phyloP scores from a whole-genome alignment of 345 rosid genomes.

The Aquilaria yunnanensis region DNA sequence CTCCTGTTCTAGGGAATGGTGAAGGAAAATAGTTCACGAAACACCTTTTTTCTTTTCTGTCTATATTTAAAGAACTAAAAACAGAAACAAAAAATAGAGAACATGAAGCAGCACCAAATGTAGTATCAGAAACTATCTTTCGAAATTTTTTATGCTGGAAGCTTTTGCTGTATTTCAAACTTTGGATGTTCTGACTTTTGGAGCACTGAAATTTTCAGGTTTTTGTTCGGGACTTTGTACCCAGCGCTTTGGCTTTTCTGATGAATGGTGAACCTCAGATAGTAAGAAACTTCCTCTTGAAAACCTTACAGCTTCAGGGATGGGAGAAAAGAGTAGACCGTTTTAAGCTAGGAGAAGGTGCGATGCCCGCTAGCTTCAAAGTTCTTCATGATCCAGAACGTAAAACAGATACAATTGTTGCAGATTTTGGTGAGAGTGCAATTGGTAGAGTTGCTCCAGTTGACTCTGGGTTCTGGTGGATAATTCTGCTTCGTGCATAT shows the following conservation, averaged over 20 bases:
- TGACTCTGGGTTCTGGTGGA: conserved; percentile 92
- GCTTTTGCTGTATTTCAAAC: too few species aligned
- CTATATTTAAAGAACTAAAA: too few species aligned
- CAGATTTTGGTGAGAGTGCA: conserved; percentile 83
- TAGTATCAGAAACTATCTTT: too few species aligned
- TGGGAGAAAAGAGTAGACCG: conserved; percentile 63
- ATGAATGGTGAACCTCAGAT: conserved; percentile 80
- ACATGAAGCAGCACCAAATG: too few species aligned
- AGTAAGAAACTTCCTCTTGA: conserved; percentile 63
- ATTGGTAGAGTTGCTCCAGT: conserved; percentile 89
- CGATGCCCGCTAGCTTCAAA: conserved; percentile 84
- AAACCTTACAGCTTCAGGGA: conserved; percentile 66
- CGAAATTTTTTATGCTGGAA: too few species aligned
- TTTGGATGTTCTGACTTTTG: too few species aligned
- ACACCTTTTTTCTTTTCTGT: too few species aligned
- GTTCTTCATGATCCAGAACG: conserved; percentile 68
- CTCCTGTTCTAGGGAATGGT: too few species aligned
- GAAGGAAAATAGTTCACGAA: too few species aligned
- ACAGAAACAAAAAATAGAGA: too few species aligned
- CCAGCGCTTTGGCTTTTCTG: conserved; percentile 73
- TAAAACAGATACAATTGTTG: conserved; percentile 52
- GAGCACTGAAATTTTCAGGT: conserved; percentile 28
- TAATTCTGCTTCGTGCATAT: conserved; percentile 78
- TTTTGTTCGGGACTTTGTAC: conserved; percentile 78
- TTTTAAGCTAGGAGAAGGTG: conserved; percentile 80